phyloP scores from a whole-genome alignment of 2,329 filamentous ascomycete species.

The Claviceps africana region DNA sequence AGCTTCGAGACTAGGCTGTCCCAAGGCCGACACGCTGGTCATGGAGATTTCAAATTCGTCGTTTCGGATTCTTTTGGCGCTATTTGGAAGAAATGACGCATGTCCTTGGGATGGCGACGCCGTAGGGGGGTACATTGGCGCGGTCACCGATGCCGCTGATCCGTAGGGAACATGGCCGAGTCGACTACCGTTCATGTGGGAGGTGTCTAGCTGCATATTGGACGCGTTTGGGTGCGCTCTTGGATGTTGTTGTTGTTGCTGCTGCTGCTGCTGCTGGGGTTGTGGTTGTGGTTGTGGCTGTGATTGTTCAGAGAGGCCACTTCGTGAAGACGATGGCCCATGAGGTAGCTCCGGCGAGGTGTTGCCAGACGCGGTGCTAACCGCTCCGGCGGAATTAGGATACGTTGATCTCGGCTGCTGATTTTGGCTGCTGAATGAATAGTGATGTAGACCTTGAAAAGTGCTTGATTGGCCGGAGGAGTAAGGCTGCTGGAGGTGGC shows the following conservation, averaged over 20 bases:
- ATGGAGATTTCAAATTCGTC: conserved; percentile 46
- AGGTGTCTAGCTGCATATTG: conserved; percentile 37
- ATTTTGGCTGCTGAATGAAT: conserved; percentile 6
- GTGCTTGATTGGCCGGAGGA: conserved; percentile 27
- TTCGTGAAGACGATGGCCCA: conserved; percentile 17
- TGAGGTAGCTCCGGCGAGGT: conserved; percentile 27
- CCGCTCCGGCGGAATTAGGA: conserved; percentile 29
- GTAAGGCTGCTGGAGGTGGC: conserved; percentile 50
- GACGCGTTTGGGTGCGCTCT: conserved; percentile 26
- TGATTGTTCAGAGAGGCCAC: conserved; percentile 27
- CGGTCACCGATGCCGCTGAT: conserved; percentile 31
- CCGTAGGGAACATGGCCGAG: conserved; percentile 41
- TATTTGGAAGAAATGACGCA: conserved; percentile 17
- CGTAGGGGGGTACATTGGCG: conserved; percentile 38
- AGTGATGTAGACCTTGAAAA: conserved; percentile 6
- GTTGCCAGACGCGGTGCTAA: conserved; percentile 28
- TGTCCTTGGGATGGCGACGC: conserved; percentile 25
- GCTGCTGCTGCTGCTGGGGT: background rate
- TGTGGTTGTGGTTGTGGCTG: conserved; percentile 21
- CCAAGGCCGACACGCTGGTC: conserved; percentile 35
- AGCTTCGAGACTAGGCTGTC: conserved; percentile 39
- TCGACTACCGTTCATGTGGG: conserved; percentile 38
- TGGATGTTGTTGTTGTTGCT: background rate
- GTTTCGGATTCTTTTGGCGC: conserved; percentile 39
- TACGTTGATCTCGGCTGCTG: conserved; percentile 29